phyloP scores from a whole-genome alignment of 2,329 filamentous ascomycete species.

The Aspergillus caelatus region DNA sequence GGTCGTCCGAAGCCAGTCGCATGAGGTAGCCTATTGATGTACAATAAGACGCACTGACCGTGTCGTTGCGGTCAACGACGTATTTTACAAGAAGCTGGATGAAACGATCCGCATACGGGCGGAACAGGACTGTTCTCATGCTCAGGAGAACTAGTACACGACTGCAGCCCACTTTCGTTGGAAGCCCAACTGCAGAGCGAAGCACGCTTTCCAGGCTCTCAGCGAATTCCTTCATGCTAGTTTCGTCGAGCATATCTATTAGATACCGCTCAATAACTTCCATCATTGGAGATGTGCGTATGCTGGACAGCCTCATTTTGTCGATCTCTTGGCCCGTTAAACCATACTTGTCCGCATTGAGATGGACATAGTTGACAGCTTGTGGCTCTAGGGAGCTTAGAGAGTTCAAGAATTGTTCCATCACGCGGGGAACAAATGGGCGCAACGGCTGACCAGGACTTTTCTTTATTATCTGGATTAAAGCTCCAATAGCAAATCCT shows the following conservation, averaged over 20 bases:
- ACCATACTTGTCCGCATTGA: constrained; percentile 81
- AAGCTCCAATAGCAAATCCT: constrained; percentile 76
- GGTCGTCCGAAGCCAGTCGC: constrained; percentile 62
- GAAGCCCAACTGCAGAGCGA: constrained; percentile 84
- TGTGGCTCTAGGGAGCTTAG: constrained; percentile 88
- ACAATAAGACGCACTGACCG: constrained; percentile 87
- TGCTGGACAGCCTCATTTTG: constrained; percentile 77
- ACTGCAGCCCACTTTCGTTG: constrained; percentile 89
- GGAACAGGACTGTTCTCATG: constrained; percentile 74
- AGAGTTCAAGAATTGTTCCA: constrained; percentile 78
- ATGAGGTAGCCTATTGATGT: constrained; percentile 84
- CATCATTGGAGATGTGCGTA: constrained; percentile 84
- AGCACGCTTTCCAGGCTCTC: constrained; percentile 76
- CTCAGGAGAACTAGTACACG: constrained; percentile 82
- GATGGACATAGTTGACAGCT: constrained; percentile 87
- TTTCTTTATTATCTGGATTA: constrained; percentile 88
- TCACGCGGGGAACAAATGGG: constrained; percentile 78
- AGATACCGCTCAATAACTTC: constrained; percentile 84
- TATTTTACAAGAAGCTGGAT: constrained; percentile 78
- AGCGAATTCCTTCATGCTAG: constrained; percentile 74
- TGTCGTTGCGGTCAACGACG: constrained; percentile 88
- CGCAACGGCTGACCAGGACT: constrained; percentile 73
- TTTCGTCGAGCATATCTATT: constrained; percentile 78
- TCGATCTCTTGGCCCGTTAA: constrained; percentile 89
- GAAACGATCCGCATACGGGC: constrained; percentile 73